Evolutionary conservation across 2,329 filamentous ascomycete species (phyloP), one percentile per base, ranked within the genome.

Genomic region (Monosporascus sp.): DNA sequence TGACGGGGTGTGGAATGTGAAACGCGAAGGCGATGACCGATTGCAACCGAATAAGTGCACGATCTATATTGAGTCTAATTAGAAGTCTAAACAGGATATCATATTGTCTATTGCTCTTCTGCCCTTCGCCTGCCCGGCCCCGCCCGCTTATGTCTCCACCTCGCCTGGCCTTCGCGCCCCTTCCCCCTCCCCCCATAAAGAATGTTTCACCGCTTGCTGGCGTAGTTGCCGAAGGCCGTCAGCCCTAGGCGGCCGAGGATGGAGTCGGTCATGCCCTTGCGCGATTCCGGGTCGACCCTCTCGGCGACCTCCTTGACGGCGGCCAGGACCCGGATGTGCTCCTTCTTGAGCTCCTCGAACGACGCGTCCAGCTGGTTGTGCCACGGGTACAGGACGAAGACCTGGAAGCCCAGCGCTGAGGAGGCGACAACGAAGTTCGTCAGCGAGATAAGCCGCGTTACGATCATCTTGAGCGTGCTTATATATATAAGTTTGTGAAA

Each of bases 301-400:
- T 69, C 61, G 51, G 73, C 57, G 59, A 65, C 61, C 52, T 63
- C 62, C 53, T 63, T 66, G 47, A 72, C 67, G 25, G 66, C 60
- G 42, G 66, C 60, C 49, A 75, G 66, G 27, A 77, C 74, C 50
- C 68, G 67, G 17, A 76, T 59, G 58, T 86, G 81, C 58, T 86
- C 83, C 52, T 74, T 74, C 63, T 81, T 83, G 24, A 86, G 69
- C 11, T 74, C 70, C 51, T 81, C 73, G 61, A 88, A 86, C 54
- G 81, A 79, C 20, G 79, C 75, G 57, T 86, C 81, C 6, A 88
- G 71, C 63, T 85, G 74, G 61, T 85, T 78, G 68, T 88, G 84
- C 84, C 84, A 88, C 1, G 85, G 85, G 67, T 88, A 88, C 11
- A 88, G 73, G 39, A 88, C 85, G 60, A 82, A 84, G 48, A 87